Percentiles rank a stretch among this genome's conserved stretches.
Conservation (phyloP, 2,329 filamentous ascomycete species). For the Curvularia spicifera region DNA sequence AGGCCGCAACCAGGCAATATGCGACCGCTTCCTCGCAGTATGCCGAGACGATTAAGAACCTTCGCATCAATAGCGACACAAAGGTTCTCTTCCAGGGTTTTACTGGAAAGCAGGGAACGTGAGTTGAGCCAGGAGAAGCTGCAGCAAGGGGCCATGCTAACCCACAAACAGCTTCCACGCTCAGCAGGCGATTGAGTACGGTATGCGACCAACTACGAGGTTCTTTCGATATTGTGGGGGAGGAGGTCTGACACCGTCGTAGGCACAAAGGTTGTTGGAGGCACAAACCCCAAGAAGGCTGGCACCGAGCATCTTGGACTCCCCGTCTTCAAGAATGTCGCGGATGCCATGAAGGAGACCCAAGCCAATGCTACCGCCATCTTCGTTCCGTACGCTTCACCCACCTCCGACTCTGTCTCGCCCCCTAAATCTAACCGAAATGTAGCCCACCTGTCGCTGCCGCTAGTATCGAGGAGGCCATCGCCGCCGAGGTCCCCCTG, state of each 20-base stretch:
- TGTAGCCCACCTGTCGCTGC: slow-evolving; percentile 85
- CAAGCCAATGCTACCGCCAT: slow-evolving; percentile 91
- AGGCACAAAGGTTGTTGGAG: slow-evolving; percentile 97
- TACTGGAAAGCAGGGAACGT: slow-evolving; percentile 92
- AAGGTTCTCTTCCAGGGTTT: slow-evolving; percentile 98
- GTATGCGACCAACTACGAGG: slow-evolving; percentile 59
- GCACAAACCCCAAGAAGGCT: slow-evolving; percentile 99
- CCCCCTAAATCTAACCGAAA: slow-evolving; percentile 36
- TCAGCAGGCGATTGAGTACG: slow-evolving; percentile 97
- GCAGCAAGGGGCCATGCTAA: slow-evolving; percentile 23
- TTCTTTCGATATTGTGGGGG: slow-evolving; percentile 23
- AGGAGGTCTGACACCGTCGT: slow-evolving; percentile 37
- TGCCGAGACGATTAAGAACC: slow-evolving; percentile 64
- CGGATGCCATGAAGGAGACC: slow-evolving; percentile 86
- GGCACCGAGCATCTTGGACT: slow-evolving; percentile 86
- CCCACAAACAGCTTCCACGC: slow-evolving; percentile 82
- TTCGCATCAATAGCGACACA: slow-evolving; percentile 90
- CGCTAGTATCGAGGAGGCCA: slow-evolving; percentile 94
- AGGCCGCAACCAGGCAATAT: slow-evolving; percentile 77
- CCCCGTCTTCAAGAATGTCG: slow-evolving; percentile 90
- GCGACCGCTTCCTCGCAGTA: slow-evolving; percentile 69
- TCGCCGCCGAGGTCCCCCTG: slow-evolving; percentile 89
- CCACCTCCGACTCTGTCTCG: slow-evolving; percentile 5
- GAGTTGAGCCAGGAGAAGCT: slow-evolving; percentile 30
- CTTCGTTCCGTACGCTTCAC: slow-evolving; percentile 80